Conservation (phyloP, 2,329 filamentous ascomycete species). For the Colletotrichum horii region DNA sequence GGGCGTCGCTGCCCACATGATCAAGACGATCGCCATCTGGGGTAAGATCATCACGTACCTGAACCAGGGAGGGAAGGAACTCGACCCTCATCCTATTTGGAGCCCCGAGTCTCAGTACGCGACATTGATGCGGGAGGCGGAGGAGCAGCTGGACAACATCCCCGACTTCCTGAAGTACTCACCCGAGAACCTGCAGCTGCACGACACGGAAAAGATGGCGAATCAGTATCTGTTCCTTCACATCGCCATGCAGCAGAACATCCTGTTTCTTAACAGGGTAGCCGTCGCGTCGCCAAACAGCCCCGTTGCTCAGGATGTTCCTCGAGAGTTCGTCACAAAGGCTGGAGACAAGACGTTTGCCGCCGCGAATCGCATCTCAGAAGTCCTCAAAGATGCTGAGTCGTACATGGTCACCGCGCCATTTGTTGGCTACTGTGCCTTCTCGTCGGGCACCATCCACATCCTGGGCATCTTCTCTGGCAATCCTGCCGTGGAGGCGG, state of each 20-base stretch:
- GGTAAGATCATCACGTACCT: constrained; percentile 88
- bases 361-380: constrained; percentile 86
- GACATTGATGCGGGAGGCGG: constrained; percentile 71
- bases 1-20: constrained; percentile 91
- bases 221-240: constrained; percentile 95
- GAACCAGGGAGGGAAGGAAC: constrained; percentile 85
- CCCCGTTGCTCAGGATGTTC: constrained; percentile 71
- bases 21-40: constrained; percentile 86
- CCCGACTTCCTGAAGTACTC: constrained; percentile 78
- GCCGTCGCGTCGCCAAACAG: constrained; percentile 75
- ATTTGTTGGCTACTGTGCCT: constrained; percentile 94
- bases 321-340: constrained; percentile 77
- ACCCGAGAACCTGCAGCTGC: constrained; percentile 80
- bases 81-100: constrained; percentile 82
- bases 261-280: constrained; percentile 88
- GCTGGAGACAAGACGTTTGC: constrained; percentile 78
- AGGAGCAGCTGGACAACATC: constrained; percentile 71
- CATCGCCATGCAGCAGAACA: constrained; percentile 86
- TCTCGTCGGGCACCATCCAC: constrained; percentile 92
- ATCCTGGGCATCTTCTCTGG: constrained; percentile 91
- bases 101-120: constrained; percentile 78
- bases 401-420: constrained; percentile 84
- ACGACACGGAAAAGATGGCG: constrained; percentile 82
- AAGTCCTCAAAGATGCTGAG: constrained; percentile 80
- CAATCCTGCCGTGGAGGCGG: constrained; percentile 74